Evolutionary conservation across 2,329 filamentous ascomycete genomes (phyloP), one percentile per base, ranked within the genome.

Genomic region (Colletotrichum acutatum): DNA sequence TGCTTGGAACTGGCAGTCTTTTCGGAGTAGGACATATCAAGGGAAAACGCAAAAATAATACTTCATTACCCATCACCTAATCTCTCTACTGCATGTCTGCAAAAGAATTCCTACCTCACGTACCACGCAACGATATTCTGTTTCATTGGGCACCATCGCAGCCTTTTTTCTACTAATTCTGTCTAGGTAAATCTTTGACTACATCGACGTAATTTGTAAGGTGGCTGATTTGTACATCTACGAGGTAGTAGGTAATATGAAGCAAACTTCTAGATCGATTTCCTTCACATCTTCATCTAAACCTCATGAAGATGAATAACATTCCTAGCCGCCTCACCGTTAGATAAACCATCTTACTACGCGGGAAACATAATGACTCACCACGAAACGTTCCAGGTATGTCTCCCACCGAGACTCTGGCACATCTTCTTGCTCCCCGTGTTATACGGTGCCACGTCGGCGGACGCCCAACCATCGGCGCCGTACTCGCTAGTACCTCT

Each of bases 401-500:
- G 81, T 74, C 82, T 86, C 0, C 90, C 92, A 2, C 90, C 88
- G 56, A 94, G 78, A 70, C 90, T 90, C 78, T 82, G 87, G 76
- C 91, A 93, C 46, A 94, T 88, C 0, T 83, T 87, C 61, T 89
- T 86, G 77, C 92, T 94, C 53, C 87, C 86, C 2, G 79, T 71
- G 75, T 94, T 94, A 0, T 87, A 86, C 0, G 86, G 82, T 3
- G 89, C 87, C 0, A 94, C 92, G 79, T 94, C 91, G 2, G 91
- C 91, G 72, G 90, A 87, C 30, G 86, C 87, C 84, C 87, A 90
- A 7, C 84, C 86, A 49, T 89, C 88, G 0, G 84, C 76, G 1
- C 83, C 84, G 46, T 85, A 89, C 0, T 82, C 80, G 3, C 75
- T 75, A 42, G 87, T 82, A 59, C 86, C 83, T 52, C 90, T 86